phyloP scores from a whole-genome alignment of 805 yeast genomes.

The Saccharomycopsis oosterbeekiorum region DNA sequence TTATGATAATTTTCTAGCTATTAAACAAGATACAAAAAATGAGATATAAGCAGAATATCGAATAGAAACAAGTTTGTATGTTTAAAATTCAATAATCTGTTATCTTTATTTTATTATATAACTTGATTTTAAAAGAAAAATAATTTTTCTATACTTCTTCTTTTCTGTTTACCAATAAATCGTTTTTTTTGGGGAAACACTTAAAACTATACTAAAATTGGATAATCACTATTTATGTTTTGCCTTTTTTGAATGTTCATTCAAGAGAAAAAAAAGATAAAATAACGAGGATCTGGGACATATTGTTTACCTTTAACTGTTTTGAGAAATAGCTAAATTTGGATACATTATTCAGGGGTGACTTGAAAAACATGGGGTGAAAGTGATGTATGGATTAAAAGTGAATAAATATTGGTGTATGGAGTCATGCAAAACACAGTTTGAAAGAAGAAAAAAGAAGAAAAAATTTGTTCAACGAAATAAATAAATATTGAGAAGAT shows the following conservation, averaged over 20 bases:
- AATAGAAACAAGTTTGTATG: too few species aligned
- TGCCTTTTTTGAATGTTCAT: neutral
- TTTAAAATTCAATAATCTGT: too few species aligned
- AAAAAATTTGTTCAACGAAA: slow-evolving; percentile 1
- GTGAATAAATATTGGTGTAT: neutral
- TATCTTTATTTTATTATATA: too few species aligned
- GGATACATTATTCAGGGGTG: neutral
- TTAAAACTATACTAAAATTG: neutral
- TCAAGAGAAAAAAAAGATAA: neutral
- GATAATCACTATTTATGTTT: neutral
- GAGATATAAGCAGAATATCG: too few species aligned
- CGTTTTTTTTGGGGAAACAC: neutral
- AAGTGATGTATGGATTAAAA: neutral
- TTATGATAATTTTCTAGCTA: too few species aligned
- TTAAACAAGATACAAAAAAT: too few species aligned
- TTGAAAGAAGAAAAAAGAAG: neutral
- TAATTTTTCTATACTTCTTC: neutral
- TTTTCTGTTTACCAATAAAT: neutral
- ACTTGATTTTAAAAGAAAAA: neutral
- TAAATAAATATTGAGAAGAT: neutral
- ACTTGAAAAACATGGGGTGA: too few species aligned
- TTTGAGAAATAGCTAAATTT: neutral
- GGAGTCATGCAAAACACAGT: neutral
- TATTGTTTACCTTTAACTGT: neutral
- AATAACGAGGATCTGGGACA: neutral